These are phyloP conservation scores for Neonectria neomacrospora DNA, from an alignment of 2,329 filamentous ascomycete genomes.

Conservation along the genomic window DNA sequence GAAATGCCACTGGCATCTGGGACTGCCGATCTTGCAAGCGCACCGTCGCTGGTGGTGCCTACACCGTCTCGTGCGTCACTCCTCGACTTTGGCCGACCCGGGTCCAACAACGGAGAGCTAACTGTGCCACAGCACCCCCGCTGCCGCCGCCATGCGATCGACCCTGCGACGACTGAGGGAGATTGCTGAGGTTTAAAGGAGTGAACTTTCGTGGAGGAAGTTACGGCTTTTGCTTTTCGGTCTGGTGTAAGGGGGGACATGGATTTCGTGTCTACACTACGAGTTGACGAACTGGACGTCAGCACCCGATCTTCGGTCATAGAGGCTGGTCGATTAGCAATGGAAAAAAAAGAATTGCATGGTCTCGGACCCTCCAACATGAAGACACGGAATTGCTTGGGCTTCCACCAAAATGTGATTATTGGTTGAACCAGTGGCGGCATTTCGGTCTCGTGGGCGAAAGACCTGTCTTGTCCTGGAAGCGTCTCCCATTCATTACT, in stretches of 20 bases:
- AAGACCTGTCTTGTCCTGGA: neutral
- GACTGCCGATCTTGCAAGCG: conserved; percentile 96
- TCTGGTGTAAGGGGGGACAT: conserved; percentile 59
- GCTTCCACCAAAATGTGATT: conserved; percentile 21
- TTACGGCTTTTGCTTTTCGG: conserved; percentile 59
- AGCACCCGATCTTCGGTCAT: conserved; percentile 54
- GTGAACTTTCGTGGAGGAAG: conserved; percentile 45
- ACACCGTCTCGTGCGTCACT: conserved; percentile 90
- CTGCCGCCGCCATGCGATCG: conserved; percentile 92
- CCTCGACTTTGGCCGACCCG: conserved; percentile 3
- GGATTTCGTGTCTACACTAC: conserved; percentile 58
- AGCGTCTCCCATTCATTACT: neutral
- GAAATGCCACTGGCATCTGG: conserved; percentile 94
- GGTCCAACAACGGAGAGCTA: conserved; percentile 39
- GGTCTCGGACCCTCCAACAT: conserved; percentile 47
- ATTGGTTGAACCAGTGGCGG: conserved; percentile 22
- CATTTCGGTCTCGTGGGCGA: conserved; percentile 8
- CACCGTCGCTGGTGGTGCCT: conserved; percentile 80
- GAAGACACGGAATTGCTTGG: conserved; percentile 19
- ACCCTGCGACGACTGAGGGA: conserved; percentile 97
- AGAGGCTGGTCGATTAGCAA: conserved; percentile 58
- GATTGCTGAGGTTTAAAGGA: conserved; percentile 90
- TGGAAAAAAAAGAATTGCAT: conserved; percentile 54
- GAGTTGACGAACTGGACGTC: conserved; percentile 56
- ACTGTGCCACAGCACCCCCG: conserved; percentile 76